Evolutionary conservation across 805 yeast species (phyloP), one percentile per base, ranked within the genome.

Genomic region (Wickerhamiella azyma): DNA sequence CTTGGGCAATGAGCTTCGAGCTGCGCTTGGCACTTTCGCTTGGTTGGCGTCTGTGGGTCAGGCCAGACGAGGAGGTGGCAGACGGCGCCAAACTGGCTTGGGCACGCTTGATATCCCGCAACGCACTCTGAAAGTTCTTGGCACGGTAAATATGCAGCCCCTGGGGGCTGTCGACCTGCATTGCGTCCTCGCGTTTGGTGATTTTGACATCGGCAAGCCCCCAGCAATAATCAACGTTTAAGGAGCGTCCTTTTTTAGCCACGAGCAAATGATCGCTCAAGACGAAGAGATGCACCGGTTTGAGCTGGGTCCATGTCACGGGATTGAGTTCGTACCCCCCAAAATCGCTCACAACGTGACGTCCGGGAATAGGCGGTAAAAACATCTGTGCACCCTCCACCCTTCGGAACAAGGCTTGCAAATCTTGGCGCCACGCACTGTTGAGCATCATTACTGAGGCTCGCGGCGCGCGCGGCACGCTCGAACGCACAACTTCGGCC

Each of bases 361-460:
- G 71, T 3, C 88, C 92, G 0, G 88, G 85, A 7, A 74, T 60
- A 1, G 83, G 76, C 17, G 85, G 81, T 33, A 86, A 68, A 49
- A 72, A 75, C 56, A 82, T 82, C 54, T 83, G 88, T 1, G 94
- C 86, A n/a, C 95, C 94, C 52, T 88, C 95, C 13, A 88, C 94
- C 51, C 81, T 85, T 53, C 77, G 77, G 61, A 80, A 85, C 43
- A 86, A 64, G 8, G 75, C 71, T 46, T 73, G 75, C 57, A 86
- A 66, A 56, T 82, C 85, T 37, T 69, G 68, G 13, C 78, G 81
- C 95, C 96, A 85, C 68, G 82, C 74, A 55, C 78, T 78, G 59
- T 84, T 89, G 43, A 86, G 65, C 45, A 83, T 75, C 45, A 81
- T 55, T 43, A 85, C 76, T 46, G 86, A 77, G 50, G 79, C 76